Conservation (phyloP, 108 stramenopile genomes). For the Nitzschia inconspicua region DNA sequence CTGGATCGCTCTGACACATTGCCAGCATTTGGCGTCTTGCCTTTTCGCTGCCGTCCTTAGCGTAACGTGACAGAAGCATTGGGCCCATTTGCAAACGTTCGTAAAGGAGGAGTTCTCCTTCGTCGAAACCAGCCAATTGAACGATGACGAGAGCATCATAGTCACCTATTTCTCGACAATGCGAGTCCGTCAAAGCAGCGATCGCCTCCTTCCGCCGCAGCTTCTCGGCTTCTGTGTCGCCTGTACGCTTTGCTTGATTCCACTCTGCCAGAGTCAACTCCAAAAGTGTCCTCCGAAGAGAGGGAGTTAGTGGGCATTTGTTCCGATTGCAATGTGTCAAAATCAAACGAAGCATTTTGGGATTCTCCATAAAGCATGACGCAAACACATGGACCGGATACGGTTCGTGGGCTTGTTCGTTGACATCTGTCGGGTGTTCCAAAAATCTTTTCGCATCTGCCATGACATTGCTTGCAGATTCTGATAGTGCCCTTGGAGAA, state of each 20-base stretch:
- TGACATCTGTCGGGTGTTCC: conserved; percentile 23
- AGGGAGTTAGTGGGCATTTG: conserved; percentile 67
- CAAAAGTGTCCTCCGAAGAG: conserved; percentile 67
- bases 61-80: conserved; percentile 77
- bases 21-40: conserved; percentile 80
- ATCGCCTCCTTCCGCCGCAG: conserved; percentile 73
- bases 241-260: conserved; percentile 69
- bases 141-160: conserved; percentile 83
- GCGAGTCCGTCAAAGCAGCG: conserved; percentile 46
- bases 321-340: conserved; percentile 79
- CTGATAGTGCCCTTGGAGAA: conserved; percentile 55
- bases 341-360: conserved; percentile 78
- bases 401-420: conserved; percentile 38
- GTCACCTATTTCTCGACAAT: conserved; percentile 73
- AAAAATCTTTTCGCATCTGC: conserved; percentile 38
- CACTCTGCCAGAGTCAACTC: conserved; percentile 85
- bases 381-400: conserved; percentile 82
- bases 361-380: conserved; percentile 75
- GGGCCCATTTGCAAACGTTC: conserved; percentile 80
- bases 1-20: conserved; percentile 81
- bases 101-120: conserved; percentile 75
- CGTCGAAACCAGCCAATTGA: conserved; percentile 70
- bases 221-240: conserved; percentile 70
- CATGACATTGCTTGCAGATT: conserved; percentile 41
- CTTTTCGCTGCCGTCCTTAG: conserved; percentile 66